phyloP scores from a whole-genome alignment of 345 rosid genomes.

The Hibiscus tridactylites region DNA sequence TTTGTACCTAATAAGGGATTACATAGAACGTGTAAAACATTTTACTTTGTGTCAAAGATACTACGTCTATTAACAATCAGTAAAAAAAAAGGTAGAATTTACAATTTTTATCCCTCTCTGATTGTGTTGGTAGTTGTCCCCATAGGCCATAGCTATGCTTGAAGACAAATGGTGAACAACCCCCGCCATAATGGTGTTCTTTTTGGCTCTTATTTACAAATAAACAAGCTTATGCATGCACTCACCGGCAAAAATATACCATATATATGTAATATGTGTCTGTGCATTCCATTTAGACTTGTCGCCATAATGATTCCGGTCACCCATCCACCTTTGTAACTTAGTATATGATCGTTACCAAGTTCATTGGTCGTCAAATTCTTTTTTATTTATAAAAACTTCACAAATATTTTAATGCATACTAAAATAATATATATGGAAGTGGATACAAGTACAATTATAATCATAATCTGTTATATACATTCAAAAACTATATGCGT shows the following conservation, averaged over 20 bases:
- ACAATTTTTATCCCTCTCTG: neutral
- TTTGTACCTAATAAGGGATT: too few relatives aligned
- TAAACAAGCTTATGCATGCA: neutral
- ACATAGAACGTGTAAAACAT: too few relatives aligned
- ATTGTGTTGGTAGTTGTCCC: neutral
- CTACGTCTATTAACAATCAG: neutral
- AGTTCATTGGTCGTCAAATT: too few relatives aligned
- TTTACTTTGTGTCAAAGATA: too few relatives aligned
- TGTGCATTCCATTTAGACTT: neutral
- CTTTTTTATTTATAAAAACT: too few relatives aligned
- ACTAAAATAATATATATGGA: too few relatives aligned
- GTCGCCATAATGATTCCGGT: neutral
- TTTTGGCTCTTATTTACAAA: neutral
- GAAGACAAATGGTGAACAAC: constrained; percentile 4
- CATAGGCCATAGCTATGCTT: neutral
- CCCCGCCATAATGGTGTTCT: neutral
- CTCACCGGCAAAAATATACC: neutral
- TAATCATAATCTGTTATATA: too few relatives aligned
- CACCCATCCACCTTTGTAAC: neutral
- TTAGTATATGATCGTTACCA: neutral
- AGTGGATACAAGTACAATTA: too few relatives aligned
- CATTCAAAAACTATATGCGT: too few relatives aligned
- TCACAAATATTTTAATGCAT: too few relatives aligned
- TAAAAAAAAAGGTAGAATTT: neutral
- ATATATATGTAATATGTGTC: neutral